A percentile compares a stretch with the other conserved stretches of the same genome.
These are phyloP conservation scores for Russula sp. DNA, from an alignment of 768 basidiomycete species.

Conservation along the genomic window DNA sequence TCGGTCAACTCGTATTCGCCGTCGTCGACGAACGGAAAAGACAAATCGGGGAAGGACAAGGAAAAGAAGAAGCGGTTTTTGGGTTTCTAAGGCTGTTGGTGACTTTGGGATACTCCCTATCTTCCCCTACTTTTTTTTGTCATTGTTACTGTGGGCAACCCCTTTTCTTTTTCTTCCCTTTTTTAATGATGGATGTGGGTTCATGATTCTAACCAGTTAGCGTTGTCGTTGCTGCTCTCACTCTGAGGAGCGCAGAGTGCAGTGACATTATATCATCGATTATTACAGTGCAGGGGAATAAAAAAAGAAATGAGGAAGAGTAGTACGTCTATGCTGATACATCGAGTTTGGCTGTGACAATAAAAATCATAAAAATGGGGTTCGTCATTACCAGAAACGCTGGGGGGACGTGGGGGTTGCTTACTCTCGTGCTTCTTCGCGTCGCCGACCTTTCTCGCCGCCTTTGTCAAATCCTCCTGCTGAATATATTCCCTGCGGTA, in stretches of 20 bases:
- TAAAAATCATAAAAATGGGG: not conserved
- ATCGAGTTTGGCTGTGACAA: conserved; percentile 16
- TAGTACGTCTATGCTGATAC: conserved; percentile 11
- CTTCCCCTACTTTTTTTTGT: not conserved
- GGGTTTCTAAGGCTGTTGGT: not conserved
- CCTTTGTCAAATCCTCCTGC: conserved; percentile 95
- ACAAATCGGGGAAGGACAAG: conserved; percentile 62
- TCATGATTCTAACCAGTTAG: not conserved
- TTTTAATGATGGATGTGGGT: not conserved
- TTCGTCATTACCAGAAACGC: not conserved
- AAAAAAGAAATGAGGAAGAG: not conserved
- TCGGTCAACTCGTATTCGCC: conserved; percentile 15
- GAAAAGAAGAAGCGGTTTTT: conserved; percentile 50
- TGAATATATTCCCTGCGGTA: conserved; percentile 68
- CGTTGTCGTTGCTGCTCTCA: not conserved
- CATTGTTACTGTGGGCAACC: not conserved
- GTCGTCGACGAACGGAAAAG: conserved; percentile 19
- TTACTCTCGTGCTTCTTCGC: conserved; percentile 97
- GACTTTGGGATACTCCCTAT: not conserved
- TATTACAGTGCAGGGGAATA: not conserved
- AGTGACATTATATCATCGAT: conserved; percentile 4
- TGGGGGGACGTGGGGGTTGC: conserved; percentile 26
- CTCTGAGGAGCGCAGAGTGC: not conserved
- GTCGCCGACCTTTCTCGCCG: conserved; percentile 89
- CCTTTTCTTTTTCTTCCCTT: not conserved